Percentiles rank a stretch among this genome's conserved stretches.
These are phyloP conservation scores for Rhodamnia rubescens DNA, from an alignment of 345 rosid species.

Conservation along the genomic window DNA sequence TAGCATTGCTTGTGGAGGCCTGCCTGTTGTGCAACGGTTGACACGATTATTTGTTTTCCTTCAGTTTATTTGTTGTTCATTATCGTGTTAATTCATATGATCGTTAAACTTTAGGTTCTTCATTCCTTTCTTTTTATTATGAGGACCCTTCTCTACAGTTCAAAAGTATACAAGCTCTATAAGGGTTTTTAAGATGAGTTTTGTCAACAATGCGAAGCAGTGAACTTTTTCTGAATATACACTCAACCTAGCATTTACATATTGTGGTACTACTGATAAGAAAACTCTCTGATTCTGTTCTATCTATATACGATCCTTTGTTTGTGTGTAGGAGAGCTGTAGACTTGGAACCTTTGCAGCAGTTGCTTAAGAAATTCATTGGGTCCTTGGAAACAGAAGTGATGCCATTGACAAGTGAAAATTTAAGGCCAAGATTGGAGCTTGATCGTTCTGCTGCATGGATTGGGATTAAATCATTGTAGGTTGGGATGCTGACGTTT, in stretches of 20 bases:
- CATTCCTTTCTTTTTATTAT: background rate
- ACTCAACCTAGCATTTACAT: background rate
- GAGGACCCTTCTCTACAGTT: background rate
- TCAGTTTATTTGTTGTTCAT: background rate
- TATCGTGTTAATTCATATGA: background rate
- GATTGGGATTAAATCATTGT: conserved; percentile 96
- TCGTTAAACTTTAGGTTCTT: background rate
- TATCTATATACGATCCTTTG: conserved; percentile 4
- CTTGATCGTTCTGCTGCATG: conserved; percentile 71
- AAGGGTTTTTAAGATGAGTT: background rate
- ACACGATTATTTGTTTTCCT: background rate
- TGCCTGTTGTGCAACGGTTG: background rate
- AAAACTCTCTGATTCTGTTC: background rate
- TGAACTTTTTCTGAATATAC: background rate
- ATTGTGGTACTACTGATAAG: background rate
- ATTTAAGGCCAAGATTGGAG: conserved; percentile 56
- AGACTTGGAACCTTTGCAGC: conserved; percentile 92
- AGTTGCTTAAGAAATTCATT: conserved; percentile 67
- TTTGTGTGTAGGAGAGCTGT: conserved; percentile 54
- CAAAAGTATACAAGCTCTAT: background rate
- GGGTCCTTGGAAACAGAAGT: conserved; percentile 77
- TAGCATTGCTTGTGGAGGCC: background rate
- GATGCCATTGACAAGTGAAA: conserved; percentile 40
- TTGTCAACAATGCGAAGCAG: background rate
- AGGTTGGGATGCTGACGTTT: conserved; percentile 11